Evolutionary conservation across 306 rosid species (phyloP).

Genomic region (Argentina anserina): DNA sequence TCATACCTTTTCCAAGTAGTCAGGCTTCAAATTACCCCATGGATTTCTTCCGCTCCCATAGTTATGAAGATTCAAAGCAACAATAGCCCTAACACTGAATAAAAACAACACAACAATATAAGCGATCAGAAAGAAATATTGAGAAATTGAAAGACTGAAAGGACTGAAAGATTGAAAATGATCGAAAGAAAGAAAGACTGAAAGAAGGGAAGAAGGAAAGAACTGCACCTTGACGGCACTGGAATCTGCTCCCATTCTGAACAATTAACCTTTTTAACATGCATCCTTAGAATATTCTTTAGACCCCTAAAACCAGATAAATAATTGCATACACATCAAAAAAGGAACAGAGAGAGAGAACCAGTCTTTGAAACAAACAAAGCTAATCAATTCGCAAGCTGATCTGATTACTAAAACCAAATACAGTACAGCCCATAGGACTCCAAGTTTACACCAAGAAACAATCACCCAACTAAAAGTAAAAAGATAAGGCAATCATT

Average conservation of each 20-base stretch:
- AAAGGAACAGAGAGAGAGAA: not conserved
- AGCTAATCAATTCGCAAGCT: not conserved
- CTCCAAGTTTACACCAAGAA: not conserved
- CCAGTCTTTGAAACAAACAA: not conserved
- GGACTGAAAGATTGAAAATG: too few relatives aligned
- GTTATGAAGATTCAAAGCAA: slow-evolving; percentile 89
- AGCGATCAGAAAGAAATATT: too few relatives aligned
- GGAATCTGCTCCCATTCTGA: slow-evolving; percentile 86
- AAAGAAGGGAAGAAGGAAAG: not conserved
- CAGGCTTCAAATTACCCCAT: slow-evolving; percentile 86
- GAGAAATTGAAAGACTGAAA: too few relatives aligned
- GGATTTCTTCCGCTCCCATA: slow-evolving; percentile 98
- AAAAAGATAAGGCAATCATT: not conserved
- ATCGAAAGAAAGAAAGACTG: not conserved
- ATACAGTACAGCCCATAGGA: not conserved
- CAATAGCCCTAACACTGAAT: slow-evolving; percentile 88
- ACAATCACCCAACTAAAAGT: not conserved
- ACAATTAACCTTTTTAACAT: slow-evolving; percentile 74
- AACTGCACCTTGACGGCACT: slow-evolving; percentile 69
- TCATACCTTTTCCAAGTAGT: slow-evolving; percentile 88
- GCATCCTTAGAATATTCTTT: slow-evolving; percentile 74
- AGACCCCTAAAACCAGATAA: slow-evolving; percentile 72
- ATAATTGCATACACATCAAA: slow-evolving; percentile 7
- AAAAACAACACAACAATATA: slow-evolving; percentile 26
- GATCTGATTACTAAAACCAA: not conserved